Base-by-base conservation (phyloP, 441 rosid genomes). In the Adansonia gregorii region DNA sequence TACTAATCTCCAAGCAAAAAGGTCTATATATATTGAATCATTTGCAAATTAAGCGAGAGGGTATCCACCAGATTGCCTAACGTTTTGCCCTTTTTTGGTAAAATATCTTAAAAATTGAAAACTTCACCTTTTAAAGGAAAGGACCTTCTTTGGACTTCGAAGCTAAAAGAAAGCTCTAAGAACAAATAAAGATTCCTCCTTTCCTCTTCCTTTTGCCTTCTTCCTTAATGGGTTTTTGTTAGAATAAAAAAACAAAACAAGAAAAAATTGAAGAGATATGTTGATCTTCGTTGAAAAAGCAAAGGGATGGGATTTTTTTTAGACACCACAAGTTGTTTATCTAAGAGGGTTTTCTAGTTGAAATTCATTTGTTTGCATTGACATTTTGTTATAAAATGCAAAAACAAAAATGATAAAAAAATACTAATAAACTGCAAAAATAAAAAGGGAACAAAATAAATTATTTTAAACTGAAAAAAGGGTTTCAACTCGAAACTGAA, bases 251-350 rank as follows among this genome's bases (percentile, higher is more conserved):
- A n/a, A 63, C 58, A 68, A 27, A 24, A 27, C 31, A 27, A 27
- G 31, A 27, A 3, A 35, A 73, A 52, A 51, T 35, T 24, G 19
- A 68, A 17, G 12, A 39, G 74, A 58, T 43, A 56, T 69, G 9
- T 6, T 51, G 17, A 31, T 68, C 24, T 43, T 52, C 27, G 20
- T 59, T 60, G 77, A 27, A 35, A 60, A 63, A 19, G 45, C 56
- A 51, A 48, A 65, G 20, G 22, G 74, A 73, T 76, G 77, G 24
- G 24, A n/a, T 41, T 54, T 71, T 70, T 55, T 76, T 11, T 27
- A 3, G 82, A 78, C 65, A 83, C 89, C 90, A 86, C 87, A 80
- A 67, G 59, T 71, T 78, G 85, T 82, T 85, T 89, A 89, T 89
- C 87, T 73, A 58, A 22, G 17, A 48, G 61, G 35, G 20, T 3